Base-by-base conservation (phyloP, 2,329 filamentous ascomycete genomes). In the Phialocephala sp. region DNA sequence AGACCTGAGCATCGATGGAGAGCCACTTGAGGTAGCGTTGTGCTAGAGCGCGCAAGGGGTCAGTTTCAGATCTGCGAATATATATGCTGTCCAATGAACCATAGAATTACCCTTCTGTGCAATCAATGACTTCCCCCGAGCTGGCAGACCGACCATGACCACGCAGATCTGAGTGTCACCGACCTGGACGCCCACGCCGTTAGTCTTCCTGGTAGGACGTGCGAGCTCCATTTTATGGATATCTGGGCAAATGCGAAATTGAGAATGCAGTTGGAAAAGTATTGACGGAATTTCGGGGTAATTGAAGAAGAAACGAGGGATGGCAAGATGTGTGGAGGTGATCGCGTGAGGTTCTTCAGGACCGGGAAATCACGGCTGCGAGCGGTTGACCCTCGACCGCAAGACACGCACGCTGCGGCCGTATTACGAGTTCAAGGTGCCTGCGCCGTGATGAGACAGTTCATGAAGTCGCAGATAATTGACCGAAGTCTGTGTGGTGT, bases 91-190 rank as follows among this genome's bases (percentile, higher is more conserved):
- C 1, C 8, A 14, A 45, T 35, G n/a, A 45, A 36, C 18, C n/a
- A 56, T 32, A 5, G 18, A 59, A 68, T n/a, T 72, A 95, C 94
- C 93, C 87, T 97, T 97, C 76, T 97, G 93, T 72, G 95, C 94
- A 77, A 99, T 98, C 79, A 97, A 88, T 82, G 93, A 97, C 86
- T 99, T 99, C 76, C 95, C 95, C 73, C 95, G 86, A 68, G 95
- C 95, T 63, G 95, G 95, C 77, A 99, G 85, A 72, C 95, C 95
- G 67, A 99, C 95, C 95, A 99, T 98, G 74, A 99, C 93, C 70
- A 99, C 94, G 79, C 94, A 98, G 82, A 99, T 96, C 79, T 92
- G 92, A 67, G 92, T 94, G 80, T 97, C 93, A 83, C 98, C 94
- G 74, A 91, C 92, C 92, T 97, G 91, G 71, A 94, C 86, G 75